Base-by-base conservation (phyloP, 768 basidiomycete genomes). In the Lactarius quietus region DNA sequence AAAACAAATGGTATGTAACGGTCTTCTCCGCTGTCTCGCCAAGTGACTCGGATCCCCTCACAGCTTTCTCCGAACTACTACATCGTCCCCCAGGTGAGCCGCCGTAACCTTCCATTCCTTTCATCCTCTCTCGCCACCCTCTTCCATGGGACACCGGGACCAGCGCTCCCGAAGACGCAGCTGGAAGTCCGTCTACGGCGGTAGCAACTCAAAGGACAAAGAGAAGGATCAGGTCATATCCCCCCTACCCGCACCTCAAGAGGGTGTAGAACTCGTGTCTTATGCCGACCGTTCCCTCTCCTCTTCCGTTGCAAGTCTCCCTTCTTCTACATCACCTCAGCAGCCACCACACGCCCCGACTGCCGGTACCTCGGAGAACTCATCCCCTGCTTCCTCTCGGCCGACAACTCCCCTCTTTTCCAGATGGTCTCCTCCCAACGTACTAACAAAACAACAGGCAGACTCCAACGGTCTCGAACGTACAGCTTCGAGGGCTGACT, bases 401-500 rank as follows among this genome's bases (percentile, higher is more conserved):
- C 76, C 75, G 18, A 68, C 70, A 48, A 74, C 76, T 12, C 76
- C 76, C 36, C 65, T 73, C 29, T 65, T 68, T 57, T 63, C 66
- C 65, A 73, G 74, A 55, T 70, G 72, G 65, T 72, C 74, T 43
- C 65, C 70, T 39, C 68, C 72, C 41, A 72, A 68, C 57, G 67
- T 72, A 67, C 76, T 77, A 45, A 76, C 75, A 51, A 74, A 74
- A 62, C 72, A 78, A 60, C 82, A 85, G 77, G 76, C 80, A 63
- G 75, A 81, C 66, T 70, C 78, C 56, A 82, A 83, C 73, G 83
- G 82, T 41, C 78, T 87, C 57, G 83, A 85, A 58, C 84, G 79
- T 65, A 76, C 73, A 36, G 65, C 67, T 57, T 77, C 77, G 53
- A 69, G 68, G 58, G 67, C 68, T 58, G 68, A 71, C 28, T 48